Base-by-base conservation (phyloP, 2,329 filamentous ascomycete genomes). In the Paraphoma sp. region DNA sequence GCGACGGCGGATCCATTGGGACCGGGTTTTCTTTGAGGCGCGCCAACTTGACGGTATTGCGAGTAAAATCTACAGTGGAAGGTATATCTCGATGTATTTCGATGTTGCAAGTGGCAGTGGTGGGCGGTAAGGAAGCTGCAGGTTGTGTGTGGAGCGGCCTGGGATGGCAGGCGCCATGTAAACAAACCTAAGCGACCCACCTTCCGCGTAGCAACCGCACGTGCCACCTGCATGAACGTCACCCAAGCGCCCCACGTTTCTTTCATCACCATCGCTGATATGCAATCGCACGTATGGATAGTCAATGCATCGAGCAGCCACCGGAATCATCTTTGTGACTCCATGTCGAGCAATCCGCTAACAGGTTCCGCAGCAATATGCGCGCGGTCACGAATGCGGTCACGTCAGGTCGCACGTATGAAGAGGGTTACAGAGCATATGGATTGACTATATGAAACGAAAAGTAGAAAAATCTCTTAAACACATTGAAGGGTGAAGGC, bases 1-100 rank as follows among this genome's bases (percentile, higher is more conserved):
- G 73, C 31, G 73, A 69, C 17, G 76, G 75, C 28, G 76, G 71
- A 63, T 78, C 76, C 63, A 67, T 62, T 28, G 56, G 65, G 67
- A 69, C 66, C 69, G 73, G 65, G 48, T 62, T 65, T 56, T 75
- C 72, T 66, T 71, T 75, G 66, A 76, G 70, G 61, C 69, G 68
- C 68, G 73, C 73, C 73, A 76, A 66, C 63, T 72, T 74, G 66
- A 63, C 70, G 70, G 66, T 73, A 40, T 55, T 68, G 52, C 16
- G 46, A 46, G 46, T 54, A 45, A 56, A 23, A 36, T 54, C 49
- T 54, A 45, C 29, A 51, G 36, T 60, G 33, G 45, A 47, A 42
- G 46, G 46, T 55, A 48, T 53, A 43, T 53, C 41, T 48, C 48
- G 54, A 49, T 29, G 45, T 36, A 42, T 44, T 52, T 43, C 18